Evolutionary conservation across 2,329 filamentous ascomycete species (phyloP).

Genomic region (Beauveria bassiana): DNA sequence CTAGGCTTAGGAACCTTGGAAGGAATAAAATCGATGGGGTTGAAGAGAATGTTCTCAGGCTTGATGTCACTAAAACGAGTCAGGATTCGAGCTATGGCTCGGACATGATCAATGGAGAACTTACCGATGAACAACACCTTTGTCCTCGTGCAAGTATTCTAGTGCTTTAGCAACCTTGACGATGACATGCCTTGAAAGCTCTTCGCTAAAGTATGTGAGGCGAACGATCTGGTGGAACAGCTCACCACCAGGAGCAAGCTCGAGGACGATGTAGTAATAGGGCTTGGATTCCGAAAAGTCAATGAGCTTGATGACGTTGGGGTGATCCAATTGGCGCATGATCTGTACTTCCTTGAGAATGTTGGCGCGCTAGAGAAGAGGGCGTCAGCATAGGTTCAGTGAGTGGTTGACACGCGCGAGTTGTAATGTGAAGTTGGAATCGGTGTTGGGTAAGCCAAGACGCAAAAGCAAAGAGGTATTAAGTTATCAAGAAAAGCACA

Average conservation of each 20-base stretch:
- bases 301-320: slow-evolving; percentile 88
- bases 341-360: slow-evolving; percentile 98
- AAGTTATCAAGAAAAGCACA: slow-evolving; percentile 16
- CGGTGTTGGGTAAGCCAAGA: not conserved
- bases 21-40: slow-evolving; percentile 73
- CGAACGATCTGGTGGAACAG: slow-evolving; percentile 98
- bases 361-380: slow-evolving; percentile 69
- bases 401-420: not conserved
- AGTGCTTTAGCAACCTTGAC: slow-evolving; percentile 89
- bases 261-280: slow-evolving; percentile 96
- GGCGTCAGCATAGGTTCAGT: slow-evolving; percentile 19
- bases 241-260: slow-evolving; percentile 90
- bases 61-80: slow-evolving; percentile 73
- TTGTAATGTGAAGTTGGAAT: not conserved
- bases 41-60: slow-evolving; percentile 93
- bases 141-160: slow-evolving; percentile 89
- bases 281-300: slow-evolving; percentile 90
- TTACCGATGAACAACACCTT: slow-evolving; percentile 93
- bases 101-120: slow-evolving; percentile 26
- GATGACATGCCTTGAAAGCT: slow-evolving; percentile 90
- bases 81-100: not conserved
- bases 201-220: slow-evolving; percentile 96
- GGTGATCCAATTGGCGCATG: slow-evolving; percentile 93
- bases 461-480: not conserved
- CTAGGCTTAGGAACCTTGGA: slow-evolving; percentile 73